Evolutionary conservation across 495 filamentous ascomycete species (phyloP).

Genomic region (Neurospora sp.): DNA sequence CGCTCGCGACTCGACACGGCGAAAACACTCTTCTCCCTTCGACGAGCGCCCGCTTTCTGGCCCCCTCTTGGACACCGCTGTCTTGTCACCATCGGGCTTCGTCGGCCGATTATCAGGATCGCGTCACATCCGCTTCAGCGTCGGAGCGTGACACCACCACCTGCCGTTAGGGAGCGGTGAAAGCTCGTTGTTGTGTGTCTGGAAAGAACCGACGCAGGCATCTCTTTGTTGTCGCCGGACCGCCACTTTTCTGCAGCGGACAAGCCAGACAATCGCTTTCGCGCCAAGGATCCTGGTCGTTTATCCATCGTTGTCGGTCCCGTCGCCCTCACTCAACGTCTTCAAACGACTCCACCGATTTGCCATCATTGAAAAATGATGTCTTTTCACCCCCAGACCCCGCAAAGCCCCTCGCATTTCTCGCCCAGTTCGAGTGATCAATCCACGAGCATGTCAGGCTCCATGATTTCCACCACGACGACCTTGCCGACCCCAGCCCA

Average conservation of each 20-base stretch:
- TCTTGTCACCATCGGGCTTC: not conserved
- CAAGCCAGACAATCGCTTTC: not conserved
- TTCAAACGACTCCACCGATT: constrained; percentile 5
- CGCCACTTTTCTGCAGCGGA: constrained; percentile 1
- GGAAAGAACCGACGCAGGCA: not conserved
- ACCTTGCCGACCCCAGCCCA: constrained; percentile 43
- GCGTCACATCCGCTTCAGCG: not conserved
- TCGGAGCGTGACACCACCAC: not conserved
- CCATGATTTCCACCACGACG: constrained; percentile 32
- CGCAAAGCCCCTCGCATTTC: constrained; percentile 47
- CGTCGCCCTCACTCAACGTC: constrained; percentile 8
- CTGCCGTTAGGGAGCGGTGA: not conserved
- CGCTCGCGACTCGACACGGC: constrained; percentile 27
- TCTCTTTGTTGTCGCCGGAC: not conserved
- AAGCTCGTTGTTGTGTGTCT: not conserved
- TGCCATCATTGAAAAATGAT: constrained; percentile 28
- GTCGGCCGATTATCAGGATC: not conserved
- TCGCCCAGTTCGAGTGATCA: constrained; percentile 36
- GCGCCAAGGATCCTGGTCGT: constrained; percentile 5
- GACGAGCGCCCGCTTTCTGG: constrained; percentile 9
- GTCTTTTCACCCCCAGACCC: constrained; percentile 50
- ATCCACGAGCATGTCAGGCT: constrained; percentile 33
- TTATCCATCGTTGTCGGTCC: constrained; percentile 3
- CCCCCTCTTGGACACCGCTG: constrained; percentile 6
- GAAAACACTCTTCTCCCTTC: constrained; percentile 20